Conservation (phyloP, 331 rosid species). For the Quercus phellos region DNA sequence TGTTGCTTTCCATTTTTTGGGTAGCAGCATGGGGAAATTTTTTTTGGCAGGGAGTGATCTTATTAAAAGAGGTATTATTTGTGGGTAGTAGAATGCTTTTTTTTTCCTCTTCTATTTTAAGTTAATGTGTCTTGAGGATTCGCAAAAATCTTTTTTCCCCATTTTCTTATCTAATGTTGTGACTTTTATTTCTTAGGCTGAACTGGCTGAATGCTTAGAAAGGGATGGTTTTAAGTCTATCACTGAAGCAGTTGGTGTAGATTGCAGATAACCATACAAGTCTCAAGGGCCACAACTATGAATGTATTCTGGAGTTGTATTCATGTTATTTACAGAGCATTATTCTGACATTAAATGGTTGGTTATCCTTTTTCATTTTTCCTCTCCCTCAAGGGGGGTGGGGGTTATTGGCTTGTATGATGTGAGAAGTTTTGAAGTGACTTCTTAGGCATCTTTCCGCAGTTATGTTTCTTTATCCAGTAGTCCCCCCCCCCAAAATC, state of each 20-base stretch:
- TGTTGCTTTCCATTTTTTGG: no score
- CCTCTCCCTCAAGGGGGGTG: neutral
- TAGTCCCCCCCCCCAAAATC: neutral
- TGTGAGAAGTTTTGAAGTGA: slow-evolving; percentile 8
- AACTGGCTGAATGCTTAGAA: slow-evolving; percentile 79
- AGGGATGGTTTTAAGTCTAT: slow-evolving; percentile 87
- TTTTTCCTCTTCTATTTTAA: neutral
- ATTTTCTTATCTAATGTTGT: neutral
- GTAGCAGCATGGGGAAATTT: no score
- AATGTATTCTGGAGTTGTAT: neutral
- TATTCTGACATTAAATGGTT: neutral
- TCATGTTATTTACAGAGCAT: neutral
- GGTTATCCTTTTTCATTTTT: neutral
- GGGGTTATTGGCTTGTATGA: slow-evolving; percentile 19
- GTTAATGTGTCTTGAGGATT: neutral
- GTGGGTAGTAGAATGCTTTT: no score
- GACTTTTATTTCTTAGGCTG: slow-evolving; percentile 41
- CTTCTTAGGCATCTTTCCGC: neutral
- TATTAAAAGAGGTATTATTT: no score
- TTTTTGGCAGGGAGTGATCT: no score
- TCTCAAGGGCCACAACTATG: neutral
- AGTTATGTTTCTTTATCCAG: neutral
- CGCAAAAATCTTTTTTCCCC: neutral
- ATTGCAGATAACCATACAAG: slow-evolving; percentile 46
- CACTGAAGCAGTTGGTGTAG: slow-evolving; percentile 87